Conservation (phyloP, 495 filamentous ascomycete species). For the Peziza echinospora region DNA sequence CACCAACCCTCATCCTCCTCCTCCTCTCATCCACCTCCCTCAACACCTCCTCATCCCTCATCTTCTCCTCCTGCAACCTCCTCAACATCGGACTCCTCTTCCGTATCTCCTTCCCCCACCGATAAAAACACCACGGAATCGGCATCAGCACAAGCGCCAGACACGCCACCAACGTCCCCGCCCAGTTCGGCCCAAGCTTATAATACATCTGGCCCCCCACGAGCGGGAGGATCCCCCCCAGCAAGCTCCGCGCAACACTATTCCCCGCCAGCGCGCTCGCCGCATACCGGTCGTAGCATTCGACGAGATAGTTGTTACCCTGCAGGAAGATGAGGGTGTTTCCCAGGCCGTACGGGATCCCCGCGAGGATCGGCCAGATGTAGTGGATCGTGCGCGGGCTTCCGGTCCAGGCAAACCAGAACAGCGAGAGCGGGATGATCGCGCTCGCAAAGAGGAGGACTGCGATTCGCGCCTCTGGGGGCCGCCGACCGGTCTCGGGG, state of each 20-base stretch:
- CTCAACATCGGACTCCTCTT: conserved; percentile 41
- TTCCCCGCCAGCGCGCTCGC: conserved; percentile 63
- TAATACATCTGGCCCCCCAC: conserved; percentile 52
- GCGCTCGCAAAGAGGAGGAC: conserved; percentile 50
- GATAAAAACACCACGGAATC: conserved; percentile 61
- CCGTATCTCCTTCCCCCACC: conserved; percentile 48
- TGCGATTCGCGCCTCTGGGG: conserved; percentile 53
- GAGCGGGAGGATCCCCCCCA: conserved; percentile 53
- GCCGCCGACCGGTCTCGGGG: conserved; percentile 40
- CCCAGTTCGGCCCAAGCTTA: conserved; percentile 52
- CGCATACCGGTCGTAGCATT: conserved; percentile 55
- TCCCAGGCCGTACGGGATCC: conserved; percentile 58
- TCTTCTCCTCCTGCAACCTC: conserved; percentile 48
- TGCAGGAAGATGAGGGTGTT: conserved; percentile 67
- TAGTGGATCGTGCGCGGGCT: conserved; percentile 49
- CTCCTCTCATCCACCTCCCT: conserved; percentile 19
- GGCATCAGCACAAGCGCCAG: conserved; percentile 49
- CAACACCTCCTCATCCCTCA: conserved; percentile 29
- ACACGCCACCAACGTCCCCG: conserved; percentile 50
- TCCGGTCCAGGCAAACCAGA: conserved; percentile 68
- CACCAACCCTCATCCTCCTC: no score
- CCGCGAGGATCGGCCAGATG: conserved; percentile 50
- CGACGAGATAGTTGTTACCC: conserved; percentile 52
- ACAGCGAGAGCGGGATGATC: conserved; percentile 45
- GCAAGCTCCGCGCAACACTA: conserved; percentile 38